Percentiles rank a stretch among this genome's conserved stretches.
phyloP scores from a whole-genome alignment of 169 alveolate genomes.

The Plasmodium gaboni region DNA sequence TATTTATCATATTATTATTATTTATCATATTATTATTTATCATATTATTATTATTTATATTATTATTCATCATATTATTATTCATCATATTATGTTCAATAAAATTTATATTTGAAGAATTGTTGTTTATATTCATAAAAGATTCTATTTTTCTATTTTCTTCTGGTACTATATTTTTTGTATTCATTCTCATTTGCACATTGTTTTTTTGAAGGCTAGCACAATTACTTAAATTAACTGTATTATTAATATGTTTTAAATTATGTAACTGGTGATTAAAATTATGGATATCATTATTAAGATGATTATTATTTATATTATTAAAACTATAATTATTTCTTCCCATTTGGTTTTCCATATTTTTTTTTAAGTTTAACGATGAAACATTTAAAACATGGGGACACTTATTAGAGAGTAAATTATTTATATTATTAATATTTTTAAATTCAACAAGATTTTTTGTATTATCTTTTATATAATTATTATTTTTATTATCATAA shows the following conservation, averaged over 20 bases:
- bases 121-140: constrained; percentile 10
- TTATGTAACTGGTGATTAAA: no score
- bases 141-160: constrained; percentile 19
- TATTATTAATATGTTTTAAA: not conserved
- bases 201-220: not conserved
- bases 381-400: constrained; percentile 22
- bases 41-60: not conserved
- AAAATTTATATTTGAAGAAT: not conserved
- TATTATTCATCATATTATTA: not conserved
- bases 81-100: constrained; percentile 1
- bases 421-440: constrained; percentile 8
- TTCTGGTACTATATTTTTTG: constrained; percentile 1
- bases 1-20: not conserved
- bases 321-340: constrained; percentile 10
- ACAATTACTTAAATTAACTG: not conserved
- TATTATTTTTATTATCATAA: not conserved
- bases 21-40: not conserved
- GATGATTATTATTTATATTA: constrained; percentile 7
- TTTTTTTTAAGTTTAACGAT: constrained; percentile 6
- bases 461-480: not conserved
- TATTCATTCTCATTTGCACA: constrained; percentile 5
- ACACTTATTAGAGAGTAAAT: not conserved
- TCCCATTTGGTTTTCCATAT: constrained; percentile 10
- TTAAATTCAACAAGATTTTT: not conserved
- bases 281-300: not conserved